Evolutionary conservation across 495 filamentous ascomycete species (phyloP), one percentile per base, ranked within the genome.

Genomic region (Tetracladium setigerum): DNA sequence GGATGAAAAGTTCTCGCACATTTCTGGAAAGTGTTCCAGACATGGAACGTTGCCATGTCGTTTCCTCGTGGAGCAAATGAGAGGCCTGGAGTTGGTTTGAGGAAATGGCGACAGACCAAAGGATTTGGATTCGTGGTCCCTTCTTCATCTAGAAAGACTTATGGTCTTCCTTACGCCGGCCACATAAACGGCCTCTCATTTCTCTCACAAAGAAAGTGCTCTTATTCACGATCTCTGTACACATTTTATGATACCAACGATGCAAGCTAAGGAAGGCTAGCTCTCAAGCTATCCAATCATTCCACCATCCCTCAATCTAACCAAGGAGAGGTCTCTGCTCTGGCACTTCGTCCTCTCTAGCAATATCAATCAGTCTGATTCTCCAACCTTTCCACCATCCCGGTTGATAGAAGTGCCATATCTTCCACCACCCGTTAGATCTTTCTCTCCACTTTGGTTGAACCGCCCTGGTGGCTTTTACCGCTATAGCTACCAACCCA

Each of bases 1-100:
- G 87, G 87, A 16, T 83, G 57, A 60, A 38, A 6, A 16, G 27
- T 27, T n/a, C 22, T 3, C 22, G 3, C 22, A 7, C 22, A 7
- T 27, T 3, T 7, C 7, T 7, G 22, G 22, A 27, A 27, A 27
- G 22, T 27, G 7, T 27, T 27, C 22, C 22, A 3, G 22, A 27
- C 22, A 27, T 27, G 3, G 22, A 27, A 7, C 7, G 7, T 27
- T 7, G 22, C 3, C 7, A 27, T 27, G 3, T 3, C 7, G 22
- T 27, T 7, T 27, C 7, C 22, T 27, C 22, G 7, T 27, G 22
- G 22, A 27, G 3, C 7, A 7, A 27, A 27, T 27, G 22, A n/a
- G n/a, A n/a, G n/a, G n/a, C n/a, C n/a, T 27, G 22, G 7, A 27
- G 22, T 27, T 27, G 22, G 22, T 3, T 3, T 27, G 22, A 27